Percentiles rank a stretch among this genome's conserved stretches.
These are phyloP conservation scores for Glebionis coronaria DNA, from an alignment of 129 eudicot genomes.

Conservation along the genomic window DNA sequence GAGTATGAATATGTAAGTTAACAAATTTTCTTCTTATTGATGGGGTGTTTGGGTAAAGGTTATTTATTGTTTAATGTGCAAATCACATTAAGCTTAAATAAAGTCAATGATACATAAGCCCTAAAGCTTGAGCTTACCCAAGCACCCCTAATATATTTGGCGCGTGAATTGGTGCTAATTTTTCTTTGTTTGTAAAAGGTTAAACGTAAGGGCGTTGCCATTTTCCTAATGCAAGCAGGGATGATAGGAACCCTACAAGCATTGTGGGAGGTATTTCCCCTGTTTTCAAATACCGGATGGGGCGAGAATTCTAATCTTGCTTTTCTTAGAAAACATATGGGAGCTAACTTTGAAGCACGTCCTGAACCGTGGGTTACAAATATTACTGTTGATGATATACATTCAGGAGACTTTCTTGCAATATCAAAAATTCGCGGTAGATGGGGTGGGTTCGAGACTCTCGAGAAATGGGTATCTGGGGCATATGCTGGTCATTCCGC, in stretches of 20 bases:
- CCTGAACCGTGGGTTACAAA: slow-evolving; percentile 82
- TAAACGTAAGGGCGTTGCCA: slow-evolving; percentile 65
- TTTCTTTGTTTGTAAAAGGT: slow-evolving; percentile 39
- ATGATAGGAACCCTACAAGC: slow-evolving; percentile 91
- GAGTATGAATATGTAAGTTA: slow-evolving; percentile 90
- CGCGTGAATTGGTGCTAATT: background rate
- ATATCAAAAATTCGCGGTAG: slow-evolving; percentile 91
- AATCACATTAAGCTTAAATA: no score
- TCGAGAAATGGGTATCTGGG: slow-evolving; percentile 99
- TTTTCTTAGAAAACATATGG: slow-evolving; percentile 86
- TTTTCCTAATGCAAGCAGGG: slow-evolving; percentile 96
- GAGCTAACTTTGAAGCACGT: slow-evolving; percentile 70
- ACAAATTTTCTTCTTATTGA: background rate
- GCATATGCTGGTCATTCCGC: slow-evolving; percentile 94
- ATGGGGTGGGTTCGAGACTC: slow-evolving; percentile 98
- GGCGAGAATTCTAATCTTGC: slow-evolving; percentile 87
- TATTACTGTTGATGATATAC: slow-evolving; percentile 68
- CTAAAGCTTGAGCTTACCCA: no score
- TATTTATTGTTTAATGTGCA: background rate
- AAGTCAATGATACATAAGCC: no score
- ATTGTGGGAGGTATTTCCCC: slow-evolving; percentile 88
- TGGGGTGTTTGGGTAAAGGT: background rate
- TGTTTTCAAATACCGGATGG: slow-evolving; percentile 88
- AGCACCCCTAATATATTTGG: no score
- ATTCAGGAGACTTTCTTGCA: slow-evolving; percentile 93